Conservation (phyloP, 2,329 filamentous ascomycete genomes). For the Grosmannia clavigera region DNA sequence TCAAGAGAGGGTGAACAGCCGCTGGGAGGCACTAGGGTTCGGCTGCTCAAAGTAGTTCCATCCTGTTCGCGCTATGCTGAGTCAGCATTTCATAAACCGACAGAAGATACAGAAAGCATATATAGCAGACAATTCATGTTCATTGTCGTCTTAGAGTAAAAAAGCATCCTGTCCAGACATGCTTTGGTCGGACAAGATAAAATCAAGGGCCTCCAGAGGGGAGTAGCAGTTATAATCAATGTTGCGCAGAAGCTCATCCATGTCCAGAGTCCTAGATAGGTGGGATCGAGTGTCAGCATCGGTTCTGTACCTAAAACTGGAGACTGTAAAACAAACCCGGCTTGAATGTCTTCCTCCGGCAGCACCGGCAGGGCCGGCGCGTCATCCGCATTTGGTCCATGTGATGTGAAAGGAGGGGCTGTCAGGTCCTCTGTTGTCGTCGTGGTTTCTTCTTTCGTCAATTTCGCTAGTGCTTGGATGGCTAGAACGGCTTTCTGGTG, state of each 20-base stretch:
- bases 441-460: no score
- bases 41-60: not conserved
- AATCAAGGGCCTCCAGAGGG: not conserved
- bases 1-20: slow-evolving; percentile 22
- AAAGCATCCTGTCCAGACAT: not conserved
- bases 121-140: no score
- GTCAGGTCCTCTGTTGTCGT: no score
- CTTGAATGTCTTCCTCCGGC: no score
- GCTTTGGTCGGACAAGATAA: not conserved
- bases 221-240: not conserved
- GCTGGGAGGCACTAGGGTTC: slow-evolving; percentile 15
- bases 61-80: not conserved
- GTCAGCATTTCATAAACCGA: no score
- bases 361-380: no score
- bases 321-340: no score
- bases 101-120: no score
- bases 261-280: not conserved
- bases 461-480: no score
- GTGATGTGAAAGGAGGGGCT: no score
- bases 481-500: not conserved
- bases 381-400: no score
- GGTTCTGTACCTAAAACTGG: not conserved
- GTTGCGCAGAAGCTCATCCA: not conserved
- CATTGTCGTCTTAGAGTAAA: not conserved
- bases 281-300: not conserved